Percentiles rank a stretch among this genome's conserved stretches.
Evolutionary conservation across 345 rosid species (phyloP).

Genomic region (Pistacia integerrima): DNA sequence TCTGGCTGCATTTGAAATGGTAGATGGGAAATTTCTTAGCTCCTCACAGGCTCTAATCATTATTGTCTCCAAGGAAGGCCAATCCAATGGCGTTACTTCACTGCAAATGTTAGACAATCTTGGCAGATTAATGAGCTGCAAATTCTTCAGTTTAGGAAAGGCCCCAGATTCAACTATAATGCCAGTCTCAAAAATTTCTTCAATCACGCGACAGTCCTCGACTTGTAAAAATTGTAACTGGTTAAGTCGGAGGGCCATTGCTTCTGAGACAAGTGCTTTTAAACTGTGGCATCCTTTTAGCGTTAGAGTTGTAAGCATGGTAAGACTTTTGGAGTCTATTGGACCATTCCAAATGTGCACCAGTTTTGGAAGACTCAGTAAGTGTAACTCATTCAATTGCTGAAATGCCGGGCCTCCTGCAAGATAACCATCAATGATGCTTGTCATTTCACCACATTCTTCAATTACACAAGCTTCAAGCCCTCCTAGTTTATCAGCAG

Average conservation of each 20-base stretch:
- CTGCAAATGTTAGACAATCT: background rate
- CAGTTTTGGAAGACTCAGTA: background rate
- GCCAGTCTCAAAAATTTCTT: background rate
- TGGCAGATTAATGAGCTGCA: conserved; percentile 9
- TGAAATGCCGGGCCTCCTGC: background rate
- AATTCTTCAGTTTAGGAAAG: conserved; percentile 5
- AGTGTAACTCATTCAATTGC: background rate
- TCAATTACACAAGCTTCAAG: conserved; percentile 24
- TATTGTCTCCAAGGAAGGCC: conserved; percentile 9
- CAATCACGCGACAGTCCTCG: conserved; percentile 11
- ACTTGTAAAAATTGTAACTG: conserved; percentile 5
- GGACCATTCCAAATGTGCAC: background rate
- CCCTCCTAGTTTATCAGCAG: conserved; percentile 17
- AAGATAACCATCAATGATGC: conserved; percentile 2
- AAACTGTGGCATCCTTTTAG: background rate
- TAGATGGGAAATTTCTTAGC: background rate
- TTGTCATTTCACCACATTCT: conserved; percentile 21
- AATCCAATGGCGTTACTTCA: background rate
- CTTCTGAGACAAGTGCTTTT: background rate
- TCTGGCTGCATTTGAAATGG: background rate
- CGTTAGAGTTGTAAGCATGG: conserved; percentile 3
- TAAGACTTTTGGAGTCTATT: background rate
- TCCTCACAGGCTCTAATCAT: background rate
- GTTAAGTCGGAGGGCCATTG: background rate
- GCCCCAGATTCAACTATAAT: too few relatives aligned